Evolutionary conservation across 2,329 filamentous ascomycete species (phyloP).

Genomic region (Ophiostoma sp.): DNA sequence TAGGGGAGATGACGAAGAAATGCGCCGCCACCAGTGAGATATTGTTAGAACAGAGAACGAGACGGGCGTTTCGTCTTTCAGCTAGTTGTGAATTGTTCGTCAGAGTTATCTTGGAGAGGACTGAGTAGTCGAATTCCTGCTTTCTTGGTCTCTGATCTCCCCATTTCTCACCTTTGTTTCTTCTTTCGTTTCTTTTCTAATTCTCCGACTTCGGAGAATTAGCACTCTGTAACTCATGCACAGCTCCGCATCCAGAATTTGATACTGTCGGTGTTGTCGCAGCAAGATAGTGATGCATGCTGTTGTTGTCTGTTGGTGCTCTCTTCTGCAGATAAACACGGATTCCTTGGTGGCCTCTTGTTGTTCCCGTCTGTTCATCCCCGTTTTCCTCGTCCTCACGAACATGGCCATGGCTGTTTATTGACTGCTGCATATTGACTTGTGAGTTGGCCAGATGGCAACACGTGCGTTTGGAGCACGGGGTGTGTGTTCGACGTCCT

Average conservation of each 20-base stretch:
- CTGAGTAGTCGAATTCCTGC: background rate
- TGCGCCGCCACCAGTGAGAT: background rate
- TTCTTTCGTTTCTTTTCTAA: background rate
- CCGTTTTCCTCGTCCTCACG: background rate
- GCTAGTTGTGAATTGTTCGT: background rate
- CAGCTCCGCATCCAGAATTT: background rate
- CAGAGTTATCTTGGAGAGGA: background rate
- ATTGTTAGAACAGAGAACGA: background rate
- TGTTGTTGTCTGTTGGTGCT: background rate
- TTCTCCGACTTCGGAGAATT: background rate
- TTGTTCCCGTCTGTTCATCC: background rate
- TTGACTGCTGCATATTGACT: no score
- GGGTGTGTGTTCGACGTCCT: background rate
- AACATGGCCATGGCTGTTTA: background rate
- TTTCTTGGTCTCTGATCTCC: background rate
- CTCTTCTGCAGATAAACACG: background rate
- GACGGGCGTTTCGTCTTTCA: constrained; percentile 12
- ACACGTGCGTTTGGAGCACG: background rate
- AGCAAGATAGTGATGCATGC: background rate
- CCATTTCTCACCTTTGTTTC: background rate
- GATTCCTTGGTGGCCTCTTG: background rate
- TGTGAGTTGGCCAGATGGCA: background rate
- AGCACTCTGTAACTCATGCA: background rate
- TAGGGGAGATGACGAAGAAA: background rate
- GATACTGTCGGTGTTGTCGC: background rate